Base-by-base conservation (phyloP, 2,329 filamentous ascomycete species). In the Volutella citrinella region DNA sequence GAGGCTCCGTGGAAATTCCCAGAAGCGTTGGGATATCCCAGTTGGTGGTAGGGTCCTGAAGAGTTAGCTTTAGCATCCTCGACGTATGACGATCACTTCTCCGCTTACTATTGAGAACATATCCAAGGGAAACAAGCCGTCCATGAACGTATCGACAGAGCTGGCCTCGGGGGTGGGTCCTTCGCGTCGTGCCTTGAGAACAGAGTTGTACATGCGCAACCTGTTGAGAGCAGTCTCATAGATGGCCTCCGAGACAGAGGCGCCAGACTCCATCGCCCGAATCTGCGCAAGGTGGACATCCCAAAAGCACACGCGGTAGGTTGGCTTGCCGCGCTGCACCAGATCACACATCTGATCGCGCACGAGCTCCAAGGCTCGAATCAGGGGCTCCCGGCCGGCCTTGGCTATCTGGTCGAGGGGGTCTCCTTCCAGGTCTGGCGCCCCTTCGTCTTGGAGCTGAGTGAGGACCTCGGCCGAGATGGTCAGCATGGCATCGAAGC, bases 401-500 rank as follows among this genome's bases (percentile, higher is more conserved):
- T 26, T 50, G 17, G 46, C 48, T 28, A 52, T 49, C 19, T 50
- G 46, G 11, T 40, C 45, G n/a, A 53, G 44, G 10, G 51, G 39
- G 12, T 52, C 46, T 10, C 48, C 43, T 24, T 49, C 46, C 12
- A 38, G 22, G 3, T 36, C 33, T 18, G 45, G 41, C 3, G 30
- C 30, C 7, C 43, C 33, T 23, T 53, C 44, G 10, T 52, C 48
- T n/a, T 50, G 48, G 6, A 53, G 31, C 32, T 53, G 44, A 6
- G 46, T 52, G 12, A 52, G 40, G 21, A 51, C 32, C 11, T 52
- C 48, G 4, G 54, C 36, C 5, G 46, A 40, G 7, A 53, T 25
- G 7, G 52, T 35, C 5, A 54, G 41, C 24, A 48, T 47, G 19
- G 50, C 50, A 31, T 53, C 50, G 11, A 53, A 50, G 10, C 44